Base-by-base conservation (phyloP, 2,329 filamentous ascomycete species). In the Colletotrichum eremochloae region DNA sequence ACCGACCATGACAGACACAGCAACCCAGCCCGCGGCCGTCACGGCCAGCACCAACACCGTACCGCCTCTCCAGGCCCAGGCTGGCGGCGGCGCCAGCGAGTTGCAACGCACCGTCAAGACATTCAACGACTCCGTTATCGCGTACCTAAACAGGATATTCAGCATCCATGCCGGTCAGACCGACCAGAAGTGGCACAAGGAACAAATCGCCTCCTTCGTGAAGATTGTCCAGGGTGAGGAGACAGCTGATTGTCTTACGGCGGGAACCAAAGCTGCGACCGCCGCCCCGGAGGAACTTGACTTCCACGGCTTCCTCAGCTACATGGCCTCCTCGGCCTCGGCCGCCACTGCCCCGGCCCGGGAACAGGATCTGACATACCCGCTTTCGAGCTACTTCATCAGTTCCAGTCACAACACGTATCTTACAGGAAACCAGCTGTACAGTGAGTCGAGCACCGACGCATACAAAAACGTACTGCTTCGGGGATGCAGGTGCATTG, bases 371-470 rank as follows among this genome's bases (percentile, higher is more conserved):
- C 87, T 96, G 67, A 89, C 94, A 63, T 92, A 91, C 77, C 95
- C 95, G 0, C 84, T 98, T 74, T 93, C 94, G 71, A 95, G 94
- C 82, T 98, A 98, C 82, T 97, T 94, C 82, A 94, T 98, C 79
- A 97, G 92, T 74, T 97, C 94, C 77, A 97, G 95, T 68, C 95
- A 98, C 86, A 98, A 98, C 82, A 98, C 95, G 0, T 98, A 98
- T 77, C 89, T 98, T 31, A 90, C 95, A 1, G 95, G 95, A 33
- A 93, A 96, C 79, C 95, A 98, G 84, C 90, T 97, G 18, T 94
- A 90, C 72, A 96, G 94, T 76, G 90, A 93, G 73, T 96, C 94
- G 64, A 97, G 95, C 79, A 94, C 94, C 0, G 93, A 95, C 75
- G 93, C 94, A 2, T 98, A 98, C 84, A 94, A 94, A 75, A 92